phyloP scores from a whole-genome alignment of 129 eudicot species.

The Artemisia argyi region DNA sequence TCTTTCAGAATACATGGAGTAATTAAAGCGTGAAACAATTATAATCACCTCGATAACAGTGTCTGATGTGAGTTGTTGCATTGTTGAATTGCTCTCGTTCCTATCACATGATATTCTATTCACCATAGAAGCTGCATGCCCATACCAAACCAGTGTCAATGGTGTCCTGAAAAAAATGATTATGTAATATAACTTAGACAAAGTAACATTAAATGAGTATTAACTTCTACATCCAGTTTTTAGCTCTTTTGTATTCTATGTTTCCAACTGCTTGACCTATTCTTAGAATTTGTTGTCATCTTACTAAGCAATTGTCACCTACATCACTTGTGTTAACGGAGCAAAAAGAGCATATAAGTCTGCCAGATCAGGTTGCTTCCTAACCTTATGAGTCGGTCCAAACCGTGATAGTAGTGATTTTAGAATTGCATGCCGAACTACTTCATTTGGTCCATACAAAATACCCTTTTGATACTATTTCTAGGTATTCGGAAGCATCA shows the following conservation, averaged over 20 bases:
- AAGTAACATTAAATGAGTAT: constrained; percentile 24
- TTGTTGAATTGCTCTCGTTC: constrained; percentile 42
- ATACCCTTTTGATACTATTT: neutral
- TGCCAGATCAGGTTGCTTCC: constrained; percentile 6
- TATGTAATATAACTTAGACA: constrained; percentile 53
- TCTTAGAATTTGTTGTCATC: neutral
- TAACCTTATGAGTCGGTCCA: neutral
- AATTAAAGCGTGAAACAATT: neutral
- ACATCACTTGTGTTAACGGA: constrained; percentile 2
- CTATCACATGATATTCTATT: constrained; percentile 74
- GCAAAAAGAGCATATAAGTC: neutral
- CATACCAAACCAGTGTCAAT: constrained; percentile 93
- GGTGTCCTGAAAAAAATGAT: constrained; percentile 84
- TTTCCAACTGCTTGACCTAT: no score
- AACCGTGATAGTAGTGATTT: neutral
- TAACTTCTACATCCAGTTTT: constrained; percentile 8
- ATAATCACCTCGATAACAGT: constrained; percentile 76
- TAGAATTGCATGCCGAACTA: constrained; percentile 2
- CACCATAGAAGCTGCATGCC: constrained; percentile 99
- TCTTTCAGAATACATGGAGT: neutral
- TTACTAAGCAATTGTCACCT: neutral
- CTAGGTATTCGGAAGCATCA: constrained; percentile 5
- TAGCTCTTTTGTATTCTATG: neutral
- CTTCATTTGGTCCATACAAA: constrained; percentile 14
- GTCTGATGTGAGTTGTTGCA: constrained; percentile 77